Conservation (phyloP, 352 stramenopile species). For the Globisporangium megalacanthum region DNA sequence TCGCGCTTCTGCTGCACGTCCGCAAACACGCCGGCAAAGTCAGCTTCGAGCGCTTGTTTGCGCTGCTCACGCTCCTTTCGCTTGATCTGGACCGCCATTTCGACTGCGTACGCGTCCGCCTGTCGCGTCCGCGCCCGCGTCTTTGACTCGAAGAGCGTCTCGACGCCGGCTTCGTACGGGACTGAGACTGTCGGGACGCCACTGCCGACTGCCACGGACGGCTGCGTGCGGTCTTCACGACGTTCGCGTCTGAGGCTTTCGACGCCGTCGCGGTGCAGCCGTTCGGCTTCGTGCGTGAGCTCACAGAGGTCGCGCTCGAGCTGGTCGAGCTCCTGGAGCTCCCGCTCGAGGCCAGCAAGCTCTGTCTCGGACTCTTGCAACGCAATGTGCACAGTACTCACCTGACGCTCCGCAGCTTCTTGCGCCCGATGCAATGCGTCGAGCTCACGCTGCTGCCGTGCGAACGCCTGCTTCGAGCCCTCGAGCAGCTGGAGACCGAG, state of each 20-base stretch:
- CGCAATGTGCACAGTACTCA: constrained; percentile 88
- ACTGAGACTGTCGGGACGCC: constrained; percentile 28
- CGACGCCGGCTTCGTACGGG: constrained; percentile 41
- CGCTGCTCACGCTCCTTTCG: constrained; percentile 87
- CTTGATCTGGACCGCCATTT: constrained; percentile 93
- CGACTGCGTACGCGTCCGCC: constrained; percentile 86
- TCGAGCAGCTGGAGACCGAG: constrained; percentile 91
- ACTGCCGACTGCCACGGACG: constrained; percentile 36
- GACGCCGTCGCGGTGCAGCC: constrained; percentile 65
- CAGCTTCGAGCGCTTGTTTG: constrained; percentile 88
- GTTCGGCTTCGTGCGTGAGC: constrained; percentile 88
- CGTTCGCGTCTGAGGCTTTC: constrained; percentile 36
- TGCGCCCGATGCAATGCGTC: constrained; percentile 90
- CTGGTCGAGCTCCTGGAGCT: constrained; percentile 92
- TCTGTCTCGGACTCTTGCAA: constrained; percentile 89
- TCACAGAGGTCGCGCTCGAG: constrained; percentile 87
- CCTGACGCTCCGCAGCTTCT: constrained; percentile 81
- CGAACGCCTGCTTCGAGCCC: constrained; percentile 90
- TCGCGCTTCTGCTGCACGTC: constrained; percentile 89
- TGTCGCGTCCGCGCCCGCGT: constrained; percentile 41
- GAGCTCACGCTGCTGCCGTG: constrained; percentile 89
- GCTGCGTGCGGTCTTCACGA: constrained; percentile 8
- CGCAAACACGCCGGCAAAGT: constrained; percentile 88
- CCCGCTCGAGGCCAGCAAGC: constrained; percentile 83
- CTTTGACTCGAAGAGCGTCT: constrained; percentile 46